These are phyloP conservation scores for Ziziphus jujuba DNA, from an alignment of 306 rosid species.

Conservation along the genomic window DNA sequence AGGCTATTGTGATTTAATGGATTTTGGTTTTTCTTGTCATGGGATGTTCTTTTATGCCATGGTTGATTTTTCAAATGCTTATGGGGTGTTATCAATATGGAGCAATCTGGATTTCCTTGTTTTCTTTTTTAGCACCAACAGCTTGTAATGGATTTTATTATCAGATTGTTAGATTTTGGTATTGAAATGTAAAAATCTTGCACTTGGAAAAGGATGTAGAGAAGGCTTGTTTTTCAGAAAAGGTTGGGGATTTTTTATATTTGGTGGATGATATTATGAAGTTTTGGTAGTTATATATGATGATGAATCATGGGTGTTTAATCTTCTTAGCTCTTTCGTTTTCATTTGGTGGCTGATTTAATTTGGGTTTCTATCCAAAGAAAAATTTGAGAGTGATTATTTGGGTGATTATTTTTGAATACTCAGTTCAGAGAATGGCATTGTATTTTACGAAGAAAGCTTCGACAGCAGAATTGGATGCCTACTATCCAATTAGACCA, in stretches of 20 bases:
- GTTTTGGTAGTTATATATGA: constrained; percentile 7
- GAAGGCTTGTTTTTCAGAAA: background rate
- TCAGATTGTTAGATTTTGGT: background rate
- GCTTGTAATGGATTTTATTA: background rate
- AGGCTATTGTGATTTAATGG: background rate
- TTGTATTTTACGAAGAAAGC: constrained; percentile 30
- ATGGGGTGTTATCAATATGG: background rate
- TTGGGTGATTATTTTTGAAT: constrained; percentile 19
- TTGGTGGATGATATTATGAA: background rate
- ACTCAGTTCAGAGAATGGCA: constrained; percentile 28
- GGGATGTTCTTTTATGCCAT: background rate
- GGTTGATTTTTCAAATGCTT: background rate
- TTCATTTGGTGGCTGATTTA: constrained; percentile 10
- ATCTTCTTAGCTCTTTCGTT: constrained; percentile 10
- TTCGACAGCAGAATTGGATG: constrained; percentile 44
- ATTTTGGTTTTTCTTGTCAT: background rate
- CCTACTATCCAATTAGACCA: constrained; percentile 45
- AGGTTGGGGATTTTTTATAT: background rate
- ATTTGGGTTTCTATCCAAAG: constrained; percentile 3
- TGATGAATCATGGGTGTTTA: background rate
- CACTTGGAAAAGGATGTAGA: background rate
- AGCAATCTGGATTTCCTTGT: background rate
- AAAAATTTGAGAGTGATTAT: background rate
- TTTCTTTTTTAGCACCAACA: background rate
- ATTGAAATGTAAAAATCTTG: background rate